A percentile compares a stretch with the other conserved stretches of the same genome.
phyloP scores from a whole-genome alignment of 2,329 filamentous ascomycete genomes.

The Phialophora macrospora region DNA sequence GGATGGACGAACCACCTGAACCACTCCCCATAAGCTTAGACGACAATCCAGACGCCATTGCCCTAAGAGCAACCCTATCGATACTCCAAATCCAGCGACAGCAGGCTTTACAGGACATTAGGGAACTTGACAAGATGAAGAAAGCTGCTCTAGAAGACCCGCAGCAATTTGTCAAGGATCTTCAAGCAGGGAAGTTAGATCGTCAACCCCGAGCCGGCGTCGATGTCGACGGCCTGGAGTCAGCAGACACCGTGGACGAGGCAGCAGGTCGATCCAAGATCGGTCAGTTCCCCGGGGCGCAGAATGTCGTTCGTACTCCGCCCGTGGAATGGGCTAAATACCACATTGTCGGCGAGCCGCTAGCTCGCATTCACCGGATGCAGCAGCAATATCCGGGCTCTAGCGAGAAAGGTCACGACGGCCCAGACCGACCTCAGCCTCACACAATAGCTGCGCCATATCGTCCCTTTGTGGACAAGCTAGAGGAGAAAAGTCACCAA shows the following conservation, averaged over 20 bases:
- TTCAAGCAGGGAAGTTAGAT: slow-evolving; percentile 66
- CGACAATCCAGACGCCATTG: slow-evolving; percentile 82
- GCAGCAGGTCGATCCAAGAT: slow-evolving; percentile 54
- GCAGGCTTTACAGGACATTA: slow-evolving; percentile 76
- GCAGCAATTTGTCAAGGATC: slow-evolving; percentile 70
- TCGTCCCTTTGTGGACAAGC: slow-evolving; percentile 61
- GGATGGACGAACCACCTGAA: slow-evolving; percentile 42
- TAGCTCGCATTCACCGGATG: slow-evolving; percentile 83
- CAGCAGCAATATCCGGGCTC: slow-evolving; percentile 68
- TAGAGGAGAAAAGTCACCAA: slow-evolving; percentile 42
- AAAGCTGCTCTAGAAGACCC: slow-evolving; percentile 72
- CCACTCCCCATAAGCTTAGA: slow-evolving; percentile 54
- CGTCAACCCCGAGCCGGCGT: slow-evolving; percentile 38
- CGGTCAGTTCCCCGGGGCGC: slow-evolving; percentile 71
- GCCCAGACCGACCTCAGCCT: slow-evolving; percentile 48
- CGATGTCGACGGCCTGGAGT: slow-evolving; percentile 45
- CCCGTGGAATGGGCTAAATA: slow-evolving; percentile 96
- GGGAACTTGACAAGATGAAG: slow-evolving; percentile 70
- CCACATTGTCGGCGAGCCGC: slow-evolving; percentile 79
- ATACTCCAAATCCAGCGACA: slow-evolving; percentile 84
- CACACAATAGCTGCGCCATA: slow-evolving; percentile 64
- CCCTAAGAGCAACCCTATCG: slow-evolving; percentile 81
- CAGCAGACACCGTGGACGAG: slow-evolving; percentile 40
- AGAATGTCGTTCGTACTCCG: slow-evolving; percentile 82
- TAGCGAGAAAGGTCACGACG: slow-evolving; percentile 41